A percentile compares a stretch with the other conserved stretches of the same genome.
These are phyloP conservation scores for Holtermannia corniformis DNA, from an alignment of 768 basidiomycete genomes.

Conservation along the genomic window DNA sequence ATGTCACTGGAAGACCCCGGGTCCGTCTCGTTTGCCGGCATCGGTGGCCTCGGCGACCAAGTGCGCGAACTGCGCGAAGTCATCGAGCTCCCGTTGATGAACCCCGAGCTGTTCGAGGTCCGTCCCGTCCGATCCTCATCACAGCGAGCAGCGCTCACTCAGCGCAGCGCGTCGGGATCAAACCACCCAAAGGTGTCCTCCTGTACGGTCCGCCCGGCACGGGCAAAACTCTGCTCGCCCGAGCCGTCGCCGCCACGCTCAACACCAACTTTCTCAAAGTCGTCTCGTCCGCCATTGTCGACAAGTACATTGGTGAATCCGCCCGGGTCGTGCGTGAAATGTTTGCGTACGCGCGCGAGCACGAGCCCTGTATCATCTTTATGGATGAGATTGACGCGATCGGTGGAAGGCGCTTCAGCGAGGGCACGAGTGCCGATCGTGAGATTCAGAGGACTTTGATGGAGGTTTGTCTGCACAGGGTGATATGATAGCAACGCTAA, in stretches of 20 bases:
- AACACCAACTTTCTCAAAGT: conserved; percentile 97
- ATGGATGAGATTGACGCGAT: conserved; percentile 89
- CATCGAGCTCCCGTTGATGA: conserved; percentile 88
- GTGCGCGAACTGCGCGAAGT: conserved; percentile 95
- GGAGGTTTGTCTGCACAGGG: conserved; percentile 56
- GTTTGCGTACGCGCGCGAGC: conserved; percentile 96
- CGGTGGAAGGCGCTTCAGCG: conserved; percentile 79
- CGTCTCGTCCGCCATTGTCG: conserved; percentile 71
- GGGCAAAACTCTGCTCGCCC: conserved; percentile 82
- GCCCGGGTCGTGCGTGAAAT: conserved; percentile 94
- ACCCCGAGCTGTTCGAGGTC: conserved; percentile 73
- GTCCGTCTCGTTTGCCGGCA: conserved; percentile 89
- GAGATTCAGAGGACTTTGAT: conserved; percentile 98
- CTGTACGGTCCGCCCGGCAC: conserved; percentile 95
- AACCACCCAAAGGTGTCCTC: conserved; percentile 89
- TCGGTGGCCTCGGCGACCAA: conserved; percentile 91
- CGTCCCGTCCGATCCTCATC: background rate
- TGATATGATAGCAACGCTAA: background rate
- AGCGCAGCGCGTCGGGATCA: conserved; percentile 77
- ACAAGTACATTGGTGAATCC: conserved; percentile 91
- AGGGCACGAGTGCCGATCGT: conserved; percentile 94
- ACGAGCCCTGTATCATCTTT: conserved; percentile 97
- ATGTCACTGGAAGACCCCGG: conserved; percentile 98
- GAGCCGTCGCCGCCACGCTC: conserved; percentile 90
- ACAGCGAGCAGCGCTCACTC: background rate